A percentile compares a stretch with the other conserved stretches of the same genome.
Evolutionary conservation across 805 yeast species (phyloP).

Genomic region (Candida ascalaphidarum): DNA sequence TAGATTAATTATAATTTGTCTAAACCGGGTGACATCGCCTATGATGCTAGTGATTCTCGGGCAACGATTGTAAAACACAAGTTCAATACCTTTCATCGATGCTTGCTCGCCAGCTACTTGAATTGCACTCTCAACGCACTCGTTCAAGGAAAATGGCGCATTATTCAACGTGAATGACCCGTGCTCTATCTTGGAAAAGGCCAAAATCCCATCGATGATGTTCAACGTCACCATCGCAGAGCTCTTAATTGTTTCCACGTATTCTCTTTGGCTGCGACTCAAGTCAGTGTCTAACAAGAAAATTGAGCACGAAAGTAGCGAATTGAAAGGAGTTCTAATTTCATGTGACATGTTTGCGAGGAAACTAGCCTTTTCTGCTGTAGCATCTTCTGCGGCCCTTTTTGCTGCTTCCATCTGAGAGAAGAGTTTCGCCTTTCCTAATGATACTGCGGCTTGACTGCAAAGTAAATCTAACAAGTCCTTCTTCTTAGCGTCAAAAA

Average conservation of each 20-base stretch:
- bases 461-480: constrained; percentile 36
- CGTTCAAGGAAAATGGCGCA: constrained; percentile 35
- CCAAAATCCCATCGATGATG: constrained; percentile 46
- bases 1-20: constrained; percentile 43
- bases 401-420: constrained; percentile 37
- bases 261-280: constrained; percentile 35
- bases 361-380: constrained; percentile 46
- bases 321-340: constrained; percentile 48
- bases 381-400: constrained; percentile 41
- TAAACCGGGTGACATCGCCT: constrained; percentile 43
- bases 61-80: constrained; percentile 36
- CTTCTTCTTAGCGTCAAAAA: constrained; percentile 24
- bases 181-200: constrained; percentile 47
- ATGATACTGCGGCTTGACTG: constrained; percentile 45
- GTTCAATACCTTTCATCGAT: constrained; percentile 32
- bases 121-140: constrained; percentile 39
- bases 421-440: constrained; percentile 39
- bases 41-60: constrained; percentile 26
- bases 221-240: constrained; percentile 44
- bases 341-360: constrained; percentile 51
- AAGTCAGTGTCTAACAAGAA: constrained; percentile 41
- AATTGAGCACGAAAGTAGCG: constrained; percentile 39
- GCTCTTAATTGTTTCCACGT: constrained; percentile 43
- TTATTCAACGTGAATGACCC: constrained; percentile 40
- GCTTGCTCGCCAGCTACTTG: constrained; percentile 43